A percentile compares a stretch with the other conserved stretches of the same genome.
phyloP scores from a whole-genome alignment of 2,329 filamentous ascomycete species.

The Exophiala dermatitidis region DNA sequence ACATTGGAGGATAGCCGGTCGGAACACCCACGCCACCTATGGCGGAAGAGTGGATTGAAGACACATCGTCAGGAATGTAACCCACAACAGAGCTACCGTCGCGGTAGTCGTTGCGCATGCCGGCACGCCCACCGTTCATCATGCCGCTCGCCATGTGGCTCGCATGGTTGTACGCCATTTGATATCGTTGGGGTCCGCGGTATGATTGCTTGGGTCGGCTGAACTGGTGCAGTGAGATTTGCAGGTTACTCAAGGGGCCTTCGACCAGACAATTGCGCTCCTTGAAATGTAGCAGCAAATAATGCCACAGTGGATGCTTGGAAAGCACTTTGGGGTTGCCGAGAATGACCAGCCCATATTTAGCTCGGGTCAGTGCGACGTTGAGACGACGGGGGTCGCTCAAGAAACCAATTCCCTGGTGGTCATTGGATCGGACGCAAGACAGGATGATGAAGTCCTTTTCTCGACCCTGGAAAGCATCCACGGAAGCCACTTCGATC shows the following conservation, averaged over 20 bases:
- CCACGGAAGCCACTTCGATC: conserved; percentile 94
- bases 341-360: conserved; percentile 91
- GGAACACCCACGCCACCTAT: conserved; percentile 77
- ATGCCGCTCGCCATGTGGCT: conserved; percentile 51
- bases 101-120: conserved; percentile 44
- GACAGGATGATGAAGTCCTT: conserved; percentile 99
- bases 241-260: conserved; percentile 89
- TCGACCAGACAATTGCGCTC: conserved; percentile 93
- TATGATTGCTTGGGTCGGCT: conserved; percentile 88
- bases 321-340: conserved; percentile 96
- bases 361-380: conserved; percentile 91
- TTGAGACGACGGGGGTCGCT: conserved; percentile 96
- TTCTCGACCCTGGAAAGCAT: conserved; percentile 97
- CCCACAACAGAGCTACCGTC: conserved; percentile 86
- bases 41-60: conserved; percentile 86
- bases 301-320: conserved; percentile 97
- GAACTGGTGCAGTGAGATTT: conserved; percentile 90
- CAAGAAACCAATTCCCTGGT: conserved; percentile 97
- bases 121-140: conserved; percentile 45
- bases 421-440: conserved; percentile 96
- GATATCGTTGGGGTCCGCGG: conserved; percentile 78
- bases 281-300: conserved; percentile 91
- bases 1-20: conserved; percentile 87
- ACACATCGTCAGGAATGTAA: conserved; percentile 95
- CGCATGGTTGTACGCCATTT: conserved; percentile 67